A percentile compares a stretch with the other conserved stretches of the same genome.
Evolutionary conservation across 306 rosid genomes (phyloP).

Genomic region (Medicago arabica): DNA sequence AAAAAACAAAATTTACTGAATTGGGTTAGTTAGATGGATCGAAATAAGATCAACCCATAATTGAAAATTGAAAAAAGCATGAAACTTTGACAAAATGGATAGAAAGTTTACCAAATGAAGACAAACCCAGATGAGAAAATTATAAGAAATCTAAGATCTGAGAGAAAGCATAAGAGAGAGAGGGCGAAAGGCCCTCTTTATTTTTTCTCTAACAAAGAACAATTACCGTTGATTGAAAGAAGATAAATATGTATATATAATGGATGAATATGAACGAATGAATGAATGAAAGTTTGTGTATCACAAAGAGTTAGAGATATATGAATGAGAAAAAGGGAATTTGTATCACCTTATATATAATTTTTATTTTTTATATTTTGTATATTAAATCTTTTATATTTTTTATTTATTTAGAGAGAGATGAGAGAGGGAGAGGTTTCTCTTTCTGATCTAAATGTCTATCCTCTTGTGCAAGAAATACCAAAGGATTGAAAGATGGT

Average conservation of each 20-base stretch:
- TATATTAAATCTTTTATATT: background rate
- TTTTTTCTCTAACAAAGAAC: constrained; percentile 45
- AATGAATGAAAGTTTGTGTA: constrained; percentile 51
- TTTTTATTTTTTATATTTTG: background rate
- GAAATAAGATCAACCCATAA: constrained; percentile 52
- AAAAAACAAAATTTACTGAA: constrained; percentile 10
- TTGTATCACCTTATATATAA: constrained; percentile 43
- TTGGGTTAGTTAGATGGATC: constrained; percentile 42
- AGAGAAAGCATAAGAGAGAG: constrained; percentile 76
- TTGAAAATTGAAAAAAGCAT: constrained; percentile 42
- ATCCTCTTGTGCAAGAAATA: constrained; percentile 59
- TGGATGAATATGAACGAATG: constrained; percentile 35
- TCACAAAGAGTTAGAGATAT: constrained; percentile 51
- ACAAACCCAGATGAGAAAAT: constrained; percentile 68
- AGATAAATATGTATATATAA: constrained; percentile 50
- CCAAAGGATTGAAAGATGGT: constrained; percentile 55
- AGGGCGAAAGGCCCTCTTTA: constrained; percentile 86
- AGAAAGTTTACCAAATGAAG: constrained; percentile 62
- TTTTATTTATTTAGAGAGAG: constrained; percentile 34
- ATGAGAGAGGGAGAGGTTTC: constrained; percentile 38
- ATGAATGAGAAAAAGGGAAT: constrained; percentile 54
- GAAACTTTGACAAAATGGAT: constrained; percentile 34
- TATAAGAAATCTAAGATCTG: constrained; percentile 83
- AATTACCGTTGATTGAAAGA: constrained; percentile 60
- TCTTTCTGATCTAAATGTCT: constrained; percentile 24